Evolutionary conservation across 768 basidiomycete genomes (phyloP), one percentile per base, ranked within the genome.

Genomic region (Russula sp.): DNA sequence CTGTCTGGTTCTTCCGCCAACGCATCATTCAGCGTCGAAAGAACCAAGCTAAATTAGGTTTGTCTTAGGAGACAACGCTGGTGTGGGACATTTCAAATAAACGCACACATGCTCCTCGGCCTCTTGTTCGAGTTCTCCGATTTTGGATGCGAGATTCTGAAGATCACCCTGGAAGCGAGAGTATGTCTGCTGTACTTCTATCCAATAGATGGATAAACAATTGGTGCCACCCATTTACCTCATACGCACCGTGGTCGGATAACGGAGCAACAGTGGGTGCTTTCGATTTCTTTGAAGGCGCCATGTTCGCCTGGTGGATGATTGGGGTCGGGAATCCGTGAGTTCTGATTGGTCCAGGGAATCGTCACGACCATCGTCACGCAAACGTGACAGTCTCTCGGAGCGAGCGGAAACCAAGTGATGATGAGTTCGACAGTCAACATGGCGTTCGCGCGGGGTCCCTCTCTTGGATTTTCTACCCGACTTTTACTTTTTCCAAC

Each of bases 71-170:
- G 34, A 42, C 6, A 51, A 48, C 48, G 47, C 2, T 11, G 4
- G 35, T 4, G 6, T 39, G 9, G 53, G 63, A 42, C 7, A 40
- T n/a, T 11, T 6, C 51, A 48, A 13, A 81, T 51, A 48, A 14
- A 81, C 87, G 67, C 66, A 94, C 96, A 82, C 80, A 74, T 99
- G 94, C 72, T 99, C 97, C 65, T 99, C 97, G 20, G 92, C 85
- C 71, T 99, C 97, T 68, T 88, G 85, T 74, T 99, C 97, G 37
- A 99, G 81, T 75, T 99, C 97, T 64, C 91, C 91, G 69, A 98
- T 95, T 77, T 98, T 98, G 67, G 87, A 84, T 42, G 94, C 93
- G 32, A 98, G 76, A n/a, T 86, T 83, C 73, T 95, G 93, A 34
- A 98, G 78, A 54, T 98, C 96, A 75, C 82, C 90, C 74, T 95